Percentiles rank a stretch among this genome's conserved stretches.
phyloP scores from a whole-genome alignment of 2,329 filamentous ascomycete genomes.

The Pseudogymnoascus verrucosus region DNA sequence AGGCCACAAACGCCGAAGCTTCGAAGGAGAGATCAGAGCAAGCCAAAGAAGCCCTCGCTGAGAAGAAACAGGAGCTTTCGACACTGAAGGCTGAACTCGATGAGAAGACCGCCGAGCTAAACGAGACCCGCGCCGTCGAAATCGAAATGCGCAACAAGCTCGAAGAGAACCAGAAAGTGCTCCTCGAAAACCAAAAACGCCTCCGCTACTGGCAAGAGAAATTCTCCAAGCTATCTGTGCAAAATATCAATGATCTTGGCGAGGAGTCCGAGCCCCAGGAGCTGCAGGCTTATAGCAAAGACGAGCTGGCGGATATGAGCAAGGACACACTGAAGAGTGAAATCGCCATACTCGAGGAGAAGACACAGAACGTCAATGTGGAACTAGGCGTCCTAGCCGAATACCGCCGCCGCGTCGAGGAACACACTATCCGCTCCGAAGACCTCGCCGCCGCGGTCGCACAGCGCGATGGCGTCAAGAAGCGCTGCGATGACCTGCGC shows the following conservation, averaged over 20 bases:
- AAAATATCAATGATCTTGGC: constrained; percentile 68
- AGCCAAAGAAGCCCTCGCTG: constrained; percentile 67
- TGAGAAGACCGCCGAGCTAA: constrained; percentile 75
- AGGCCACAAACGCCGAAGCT: constrained; percentile 66
- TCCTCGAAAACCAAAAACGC: constrained; percentile 78
- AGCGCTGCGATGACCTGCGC: constrained; percentile 84
- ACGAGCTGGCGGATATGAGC: constrained; percentile 56
- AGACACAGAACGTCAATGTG: constrained; percentile 76
- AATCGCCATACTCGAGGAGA: constrained; percentile 61
- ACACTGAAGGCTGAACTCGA: constrained; percentile 79
- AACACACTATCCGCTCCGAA: constrained; percentile 71
- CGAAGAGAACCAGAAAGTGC: constrained; percentile 87
- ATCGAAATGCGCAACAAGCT: constrained; percentile 99
- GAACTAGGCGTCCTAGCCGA: constrained; percentile 84
- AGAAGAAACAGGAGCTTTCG: constrained; percentile 73
- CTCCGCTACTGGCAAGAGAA: constrained; percentile 86
- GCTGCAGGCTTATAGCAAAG: constrained; percentile 69
- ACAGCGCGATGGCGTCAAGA: constrained; percentile 79
- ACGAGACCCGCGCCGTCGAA: constrained; percentile 79
- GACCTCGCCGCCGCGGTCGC: constrained; percentile 74
- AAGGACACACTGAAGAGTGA: constrained; percentile 60
- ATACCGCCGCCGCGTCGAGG: constrained; percentile 77
- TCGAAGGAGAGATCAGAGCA: constrained; percentile 69
- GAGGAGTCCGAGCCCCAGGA: constrained; percentile 46
- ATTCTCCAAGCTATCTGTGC: constrained; percentile 70